Evolutionary conservation across 805 yeast genomes (phyloP).

Genomic region (Metschnikowia corniflorae): DNA sequence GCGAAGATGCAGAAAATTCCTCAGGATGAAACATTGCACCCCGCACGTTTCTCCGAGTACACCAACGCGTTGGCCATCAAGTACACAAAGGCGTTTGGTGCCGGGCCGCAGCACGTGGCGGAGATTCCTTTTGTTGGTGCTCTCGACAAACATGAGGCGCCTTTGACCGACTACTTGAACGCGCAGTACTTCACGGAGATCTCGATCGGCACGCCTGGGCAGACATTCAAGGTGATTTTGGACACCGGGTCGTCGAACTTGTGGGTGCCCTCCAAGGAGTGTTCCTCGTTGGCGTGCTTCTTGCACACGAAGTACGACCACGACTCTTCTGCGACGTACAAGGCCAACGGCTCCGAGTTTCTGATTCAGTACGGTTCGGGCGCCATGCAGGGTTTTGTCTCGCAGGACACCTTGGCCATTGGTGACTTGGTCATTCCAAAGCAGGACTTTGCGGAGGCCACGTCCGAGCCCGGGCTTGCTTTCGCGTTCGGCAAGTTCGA

Average conservation of each 20-base stretch:
- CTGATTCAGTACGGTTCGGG: slow-evolving; percentile 92
- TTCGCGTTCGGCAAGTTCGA: slow-evolving; percentile 99
- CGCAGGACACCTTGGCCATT: slow-evolving; percentile 75
- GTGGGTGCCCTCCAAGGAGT: slow-evolving; percentile 91
- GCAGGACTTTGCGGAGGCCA: slow-evolving; percentile 96
- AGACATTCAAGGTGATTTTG: slow-evolving; percentile 85
- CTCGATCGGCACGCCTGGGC: slow-evolving; percentile 88
- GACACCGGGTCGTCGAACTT: slow-evolving; percentile 96
- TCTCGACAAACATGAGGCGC: slow-evolving; percentile 55
- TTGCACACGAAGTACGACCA: slow-evolving; percentile 90
- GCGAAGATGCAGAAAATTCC: slow-evolving; percentile 60
- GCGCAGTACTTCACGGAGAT: slow-evolving; percentile 96
- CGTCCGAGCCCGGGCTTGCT: slow-evolving; percentile 95
- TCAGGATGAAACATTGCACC: slow-evolving; percentile 52
- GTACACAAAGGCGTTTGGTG: slow-evolving; percentile 51
- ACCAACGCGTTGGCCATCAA: slow-evolving; percentile 57
- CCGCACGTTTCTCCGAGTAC: slow-evolving; percentile 49
- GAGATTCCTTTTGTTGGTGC: slow-evolving; percentile 17
- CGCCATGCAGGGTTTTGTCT: slow-evolving; percentile 84
- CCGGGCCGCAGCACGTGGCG: slow-evolving; percentile 22
- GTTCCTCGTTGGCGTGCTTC: slow-evolving; percentile 93
- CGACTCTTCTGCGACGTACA: slow-evolving; percentile 74
- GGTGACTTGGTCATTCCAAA: slow-evolving; percentile 83
- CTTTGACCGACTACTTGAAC: slow-evolving; percentile 88
- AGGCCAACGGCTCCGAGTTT: slow-evolving; percentile 82